Evolutionary conservation across 495 filamentous ascomycete genomes (phyloP), one percentile per base, ranked within the genome.

Genomic region (Neurospora cerealis): DNA sequence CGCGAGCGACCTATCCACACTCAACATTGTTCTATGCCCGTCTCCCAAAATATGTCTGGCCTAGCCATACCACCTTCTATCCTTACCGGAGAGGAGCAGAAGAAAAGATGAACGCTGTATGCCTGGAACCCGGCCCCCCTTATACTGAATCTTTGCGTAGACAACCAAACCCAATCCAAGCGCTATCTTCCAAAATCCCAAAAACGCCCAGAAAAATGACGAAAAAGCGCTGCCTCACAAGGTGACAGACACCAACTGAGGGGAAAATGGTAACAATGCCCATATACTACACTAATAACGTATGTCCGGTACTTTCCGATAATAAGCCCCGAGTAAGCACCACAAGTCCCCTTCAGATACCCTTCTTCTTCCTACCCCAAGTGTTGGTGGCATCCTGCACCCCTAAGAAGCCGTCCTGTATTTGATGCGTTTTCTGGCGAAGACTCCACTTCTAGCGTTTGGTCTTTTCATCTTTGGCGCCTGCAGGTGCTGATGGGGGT

Each of bases 401-500:
- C 54, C 54, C 13, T 62, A 62, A 66, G 54, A 62, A 34, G 54
- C 54, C 7, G 28, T 34, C 54, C 28, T 34, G 54, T 66, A 9
- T 66, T 36, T 34, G 15, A 66, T 19, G 4, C 19, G 6, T 66
- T 34, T 66, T 34, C 28, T 66, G 54, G 54, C 54, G 54, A 34
- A 66, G 28, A 15, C 54, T 66, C 54, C 32, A 36, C 54, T 36
- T 66, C 54, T 66, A 66, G 54, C 54, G 54, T 66, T 66, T 66
- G 28, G 54, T 28, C 54, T 66, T 66, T 7, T 66, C 54, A 36
- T 66, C 54, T 36, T 66, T 66, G 54, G 28, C 34, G 28, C 54
- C 48, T 32, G 79, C 74, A n/a, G 80, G 73, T 39, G 80, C 72
- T 17, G 81, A 73, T 6, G 87, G 86, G 41, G 87, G 87, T 75